These are phyloP conservation scores for Aspergillus melleus DNA, from an alignment of 2,329 filamentous ascomycete species.

Conservation along the genomic window DNA sequence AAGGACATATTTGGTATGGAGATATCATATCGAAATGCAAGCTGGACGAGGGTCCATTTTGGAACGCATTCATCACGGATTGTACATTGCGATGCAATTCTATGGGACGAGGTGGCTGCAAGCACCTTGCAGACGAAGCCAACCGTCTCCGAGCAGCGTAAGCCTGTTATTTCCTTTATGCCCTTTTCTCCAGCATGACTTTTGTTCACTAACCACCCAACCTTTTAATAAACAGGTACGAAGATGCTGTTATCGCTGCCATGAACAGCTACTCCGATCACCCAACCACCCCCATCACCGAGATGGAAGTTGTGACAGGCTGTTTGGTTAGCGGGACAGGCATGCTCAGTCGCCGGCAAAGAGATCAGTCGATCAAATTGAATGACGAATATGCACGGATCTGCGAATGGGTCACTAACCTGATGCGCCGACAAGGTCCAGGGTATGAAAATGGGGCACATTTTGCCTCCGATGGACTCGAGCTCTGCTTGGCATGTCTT, in stretches of 20 bases:
- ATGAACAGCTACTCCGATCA: slow-evolving; percentile 49
- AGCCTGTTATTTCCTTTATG: neutral
- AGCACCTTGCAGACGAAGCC: slow-evolving; percentile 17
- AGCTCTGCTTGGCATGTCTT: slow-evolving; percentile 19
- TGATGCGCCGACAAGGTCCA: slow-evolving; percentile 10
- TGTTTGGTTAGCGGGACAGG: slow-evolving; percentile 56
- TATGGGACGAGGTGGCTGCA: slow-evolving; percentile 6
- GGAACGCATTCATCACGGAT: slow-evolving; percentile 12
- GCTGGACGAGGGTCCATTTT: slow-evolving; percentile 12
- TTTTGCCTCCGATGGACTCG: slow-evolving; percentile 4
- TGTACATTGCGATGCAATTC: slow-evolving; percentile 2
- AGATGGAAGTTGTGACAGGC: slow-evolving; percentile 59
- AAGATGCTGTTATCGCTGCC: slow-evolving; percentile 51
- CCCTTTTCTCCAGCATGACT: neutral
- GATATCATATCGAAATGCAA: slow-evolving; percentile 12
- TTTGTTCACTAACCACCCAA: slow-evolving; percentile 6
- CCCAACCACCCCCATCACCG: slow-evolving; percentile 45
- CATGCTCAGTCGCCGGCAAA: slow-evolving; percentile 37
- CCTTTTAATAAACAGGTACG: slow-evolving; percentile 44
- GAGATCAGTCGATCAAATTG: slow-evolving; percentile 44
- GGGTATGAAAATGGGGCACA: neutral
- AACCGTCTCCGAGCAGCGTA: slow-evolving; percentile 12
- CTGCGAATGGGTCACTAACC: slow-evolving; percentile 14
- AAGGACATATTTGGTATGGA: slow-evolving; percentile 56
- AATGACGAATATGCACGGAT: slow-evolving; percentile 44